Evolutionary conservation across 2,329 filamentous ascomycete species (phyloP).

Genomic region (Penicillium sp.): DNA sequence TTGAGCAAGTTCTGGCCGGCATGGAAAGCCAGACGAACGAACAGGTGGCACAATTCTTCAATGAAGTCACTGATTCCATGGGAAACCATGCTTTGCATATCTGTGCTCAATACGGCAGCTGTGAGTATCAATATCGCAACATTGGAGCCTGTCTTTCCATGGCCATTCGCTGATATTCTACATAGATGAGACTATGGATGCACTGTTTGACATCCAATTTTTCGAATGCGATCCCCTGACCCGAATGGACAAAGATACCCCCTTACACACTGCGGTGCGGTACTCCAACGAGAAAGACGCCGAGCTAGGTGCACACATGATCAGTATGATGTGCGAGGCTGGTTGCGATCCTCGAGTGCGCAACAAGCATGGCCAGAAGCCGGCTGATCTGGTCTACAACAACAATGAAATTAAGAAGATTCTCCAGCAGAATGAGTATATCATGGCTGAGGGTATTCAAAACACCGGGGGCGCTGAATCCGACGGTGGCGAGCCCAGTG

Average conservation of each 20-base stretch:
- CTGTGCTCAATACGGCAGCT: slow-evolving; percentile 82
- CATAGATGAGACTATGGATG: slow-evolving; percentile 50
- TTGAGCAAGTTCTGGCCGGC: slow-evolving; percentile 70
- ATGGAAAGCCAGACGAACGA: slow-evolving; percentile 60
- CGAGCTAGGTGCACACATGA: slow-evolving; percentile 47
- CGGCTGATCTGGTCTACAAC: slow-evolving; percentile 47
- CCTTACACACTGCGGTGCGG: slow-evolving; percentile 48
- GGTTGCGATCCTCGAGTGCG: slow-evolving; percentile 51
- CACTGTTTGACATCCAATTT: slow-evolving; percentile 50
- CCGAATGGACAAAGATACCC: slow-evolving; percentile 49
- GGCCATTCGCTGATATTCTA: not conserved
- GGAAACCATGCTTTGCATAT: slow-evolving; percentile 90
- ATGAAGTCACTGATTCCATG: slow-evolving; percentile 79
- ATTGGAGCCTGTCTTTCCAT: not conserved
- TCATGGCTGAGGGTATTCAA: slow-evolving; percentile 48
- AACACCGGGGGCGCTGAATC: slow-evolving; percentile 37
- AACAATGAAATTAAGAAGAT: slow-evolving; percentile 44
- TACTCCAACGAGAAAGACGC: slow-evolving; percentile 51
- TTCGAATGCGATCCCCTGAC: slow-evolving; percentile 53
- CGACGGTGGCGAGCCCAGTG: slow-evolving; percentile 43
- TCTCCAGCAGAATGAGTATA: slow-evolving; percentile 50
- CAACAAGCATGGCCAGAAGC: slow-evolving; percentile 51
- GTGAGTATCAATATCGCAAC: slow-evolving; percentile 48
- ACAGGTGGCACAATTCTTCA: slow-evolving; percentile 75
- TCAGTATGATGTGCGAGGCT: slow-evolving; percentile 53